phyloP scores from a whole-genome alignment of 2,329 filamentous ascomycete genomes.

The Coniella lustricola region DNA sequence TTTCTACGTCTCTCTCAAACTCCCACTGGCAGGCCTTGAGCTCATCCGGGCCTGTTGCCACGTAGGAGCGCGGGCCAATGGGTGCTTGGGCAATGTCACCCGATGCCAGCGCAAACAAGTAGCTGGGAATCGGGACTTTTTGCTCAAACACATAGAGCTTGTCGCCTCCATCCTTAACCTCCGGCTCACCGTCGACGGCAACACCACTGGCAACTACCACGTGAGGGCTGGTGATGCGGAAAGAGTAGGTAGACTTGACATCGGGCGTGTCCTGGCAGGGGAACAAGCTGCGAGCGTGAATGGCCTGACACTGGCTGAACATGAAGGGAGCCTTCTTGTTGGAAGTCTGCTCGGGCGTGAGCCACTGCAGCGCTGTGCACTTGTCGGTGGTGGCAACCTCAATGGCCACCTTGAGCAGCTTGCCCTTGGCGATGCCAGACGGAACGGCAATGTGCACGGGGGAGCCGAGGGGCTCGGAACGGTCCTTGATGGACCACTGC shows the following conservation, averaged over 20 bases:
- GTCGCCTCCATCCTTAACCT: slow-evolving; percentile 43
- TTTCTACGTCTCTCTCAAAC: slow-evolving; percentile 83
- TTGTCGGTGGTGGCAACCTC: slow-evolving; percentile 73
- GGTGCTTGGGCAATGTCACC: slow-evolving; percentile 80
- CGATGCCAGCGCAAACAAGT: slow-evolving; percentile 86
- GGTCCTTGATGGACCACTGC: slow-evolving; percentile 63
- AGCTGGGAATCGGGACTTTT: slow-evolving; percentile 85
- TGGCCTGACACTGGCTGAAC: slow-evolving; percentile 97
- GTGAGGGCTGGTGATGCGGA: slow-evolving; percentile 77
- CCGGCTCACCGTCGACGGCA: slow-evolving; percentile 38
- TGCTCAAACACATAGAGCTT: slow-evolving; percentile 82
- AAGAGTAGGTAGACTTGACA: slow-evolving; percentile 90
- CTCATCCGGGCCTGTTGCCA: slow-evolving; percentile 84
- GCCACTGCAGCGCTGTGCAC: slow-evolving; percentile 92
- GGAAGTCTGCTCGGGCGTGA: slow-evolving; percentile 85
- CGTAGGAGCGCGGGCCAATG: slow-evolving; percentile 77
- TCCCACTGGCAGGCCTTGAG: slow-evolving; percentile 82
- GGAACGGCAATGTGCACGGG: slow-evolving; percentile 61
- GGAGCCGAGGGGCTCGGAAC: slow-evolving; percentile 66
- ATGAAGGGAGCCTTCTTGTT: slow-evolving; percentile 96
- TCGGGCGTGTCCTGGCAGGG: slow-evolving; percentile 97
- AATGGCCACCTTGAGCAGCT: slow-evolving; percentile 52
- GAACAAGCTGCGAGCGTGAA: slow-evolving; percentile 88
- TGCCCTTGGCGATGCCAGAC: slow-evolving; percentile 45
- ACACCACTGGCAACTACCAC: slow-evolving; percentile 91